phyloP scores from a whole-genome alignment of 106 monocot species.

The Allium sativum region DNA sequence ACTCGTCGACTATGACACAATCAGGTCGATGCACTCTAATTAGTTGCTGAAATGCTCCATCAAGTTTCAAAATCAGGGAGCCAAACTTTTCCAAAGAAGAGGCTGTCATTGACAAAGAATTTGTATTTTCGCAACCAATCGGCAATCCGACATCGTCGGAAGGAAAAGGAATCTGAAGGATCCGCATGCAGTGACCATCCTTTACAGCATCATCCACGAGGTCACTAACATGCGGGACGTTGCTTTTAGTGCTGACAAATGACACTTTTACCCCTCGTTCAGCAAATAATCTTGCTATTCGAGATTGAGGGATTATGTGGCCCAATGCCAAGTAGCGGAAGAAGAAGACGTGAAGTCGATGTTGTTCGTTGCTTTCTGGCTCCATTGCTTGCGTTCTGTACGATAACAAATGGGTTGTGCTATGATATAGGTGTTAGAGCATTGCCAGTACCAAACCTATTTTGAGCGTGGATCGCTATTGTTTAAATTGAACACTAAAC shows the following conservation, averaged over 20 bases:
- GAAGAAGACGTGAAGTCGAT: slow-evolving; percentile 28
- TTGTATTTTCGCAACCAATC: slow-evolving; percentile 15
- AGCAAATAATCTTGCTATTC: slow-evolving; percentile 30
- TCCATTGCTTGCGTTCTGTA: too few species aligned
- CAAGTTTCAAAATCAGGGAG: slow-evolving; percentile 1
- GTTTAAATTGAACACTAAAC: too few species aligned
- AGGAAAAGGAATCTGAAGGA: slow-evolving; percentile 29
- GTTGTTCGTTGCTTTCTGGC: too few species aligned
- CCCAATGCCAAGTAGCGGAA: slow-evolving; percentile 32
- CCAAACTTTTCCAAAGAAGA: not conserved
- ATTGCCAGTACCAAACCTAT: too few species aligned
- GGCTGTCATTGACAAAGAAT: not conserved
- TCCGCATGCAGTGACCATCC: not conserved
- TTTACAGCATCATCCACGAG: slow-evolving; percentile 6
- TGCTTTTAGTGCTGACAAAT: slow-evolving; percentile 27
- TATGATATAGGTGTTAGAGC: too few species aligned
- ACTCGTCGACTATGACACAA: slow-evolving; percentile 17
- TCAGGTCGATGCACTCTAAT: slow-evolving; percentile 12
- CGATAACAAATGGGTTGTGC: too few species aligned
- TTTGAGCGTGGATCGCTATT: too few species aligned
- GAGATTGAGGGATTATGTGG: slow-evolving; percentile 33
- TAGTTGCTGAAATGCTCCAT: slow-evolving; percentile 4
- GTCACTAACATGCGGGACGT: slow-evolving; percentile 11
- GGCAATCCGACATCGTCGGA: slow-evolving; percentile 7
- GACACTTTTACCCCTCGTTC: slow-evolving; percentile 17